Conservation (phyloP, 805 yeast species). For the Cyberlindnera mississippiensis region DNA sequence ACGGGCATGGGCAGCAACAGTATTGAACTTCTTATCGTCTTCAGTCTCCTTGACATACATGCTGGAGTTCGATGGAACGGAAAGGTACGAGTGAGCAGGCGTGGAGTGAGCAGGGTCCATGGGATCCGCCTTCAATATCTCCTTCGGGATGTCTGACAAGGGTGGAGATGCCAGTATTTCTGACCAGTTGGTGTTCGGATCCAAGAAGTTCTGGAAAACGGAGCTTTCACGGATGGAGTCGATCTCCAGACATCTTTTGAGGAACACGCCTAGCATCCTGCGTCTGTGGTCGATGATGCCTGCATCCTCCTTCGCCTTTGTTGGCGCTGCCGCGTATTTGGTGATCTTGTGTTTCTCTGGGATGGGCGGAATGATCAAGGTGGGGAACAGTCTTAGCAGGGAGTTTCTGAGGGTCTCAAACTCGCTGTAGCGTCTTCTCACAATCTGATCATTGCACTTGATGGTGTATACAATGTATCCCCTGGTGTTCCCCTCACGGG, state of each 20-base stretch:
- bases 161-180: slow-evolving; percentile 66
- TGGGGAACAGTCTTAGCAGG: slow-evolving; percentile 70
- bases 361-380: slow-evolving; percentile 85
- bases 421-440: slow-evolving; percentile 86
- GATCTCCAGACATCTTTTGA: slow-evolving; percentile 70
- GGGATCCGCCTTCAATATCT: slow-evolving; percentile 58
- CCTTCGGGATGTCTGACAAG: slow-evolving; percentile 47
- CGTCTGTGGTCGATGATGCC: slow-evolving; percentile 65
- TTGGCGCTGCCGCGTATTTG: slow-evolving; percentile 39
- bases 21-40: slow-evolving; percentile 38
- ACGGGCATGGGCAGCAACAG: slow-evolving; percentile 39
- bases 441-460: slow-evolving; percentile 53
- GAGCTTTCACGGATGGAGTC: slow-evolving; percentile 54
- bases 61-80: slow-evolving; percentile 46
- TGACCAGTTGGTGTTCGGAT: slow-evolving; percentile 87
- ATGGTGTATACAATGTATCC: slow-evolving; percentile 85
- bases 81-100: slow-evolving; percentile 58
- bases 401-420: slow-evolving; percentile 79
- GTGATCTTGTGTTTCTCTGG: slow-evolving; percentile 75
- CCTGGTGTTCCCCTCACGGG: slow-evolving; percentile 71
- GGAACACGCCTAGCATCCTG: slow-evolving; percentile 72
- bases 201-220: slow-evolving; percentile 73
- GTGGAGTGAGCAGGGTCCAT: slow-evolving; percentile 51
- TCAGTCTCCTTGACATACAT: slow-evolving; percentile 25
- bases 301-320: slow-evolving; percentile 38